Conservation (phyloP, 108 stramenopile genomes). For the Skeletonema marinoi region DNA sequence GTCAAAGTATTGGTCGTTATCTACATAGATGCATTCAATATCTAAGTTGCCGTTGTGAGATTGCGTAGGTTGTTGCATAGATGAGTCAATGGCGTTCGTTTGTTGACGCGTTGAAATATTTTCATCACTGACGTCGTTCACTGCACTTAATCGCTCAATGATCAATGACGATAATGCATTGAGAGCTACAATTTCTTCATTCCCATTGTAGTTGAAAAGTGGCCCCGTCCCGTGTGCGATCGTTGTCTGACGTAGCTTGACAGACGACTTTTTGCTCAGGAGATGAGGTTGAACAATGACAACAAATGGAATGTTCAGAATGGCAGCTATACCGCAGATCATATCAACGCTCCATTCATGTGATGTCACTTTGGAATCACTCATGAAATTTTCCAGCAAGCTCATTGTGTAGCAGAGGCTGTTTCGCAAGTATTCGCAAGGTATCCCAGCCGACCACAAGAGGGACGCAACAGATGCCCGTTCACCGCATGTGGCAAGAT, state of each 20-base stretch:
- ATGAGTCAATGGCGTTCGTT: conserved; percentile 12
- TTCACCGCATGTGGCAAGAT: conserved; percentile 50
- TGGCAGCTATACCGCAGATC: conserved; percentile 74
- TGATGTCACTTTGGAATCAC: conserved; percentile 15
- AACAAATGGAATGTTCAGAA: conserved; percentile 74
- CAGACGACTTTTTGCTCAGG: conserved; percentile 65
- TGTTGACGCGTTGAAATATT: conserved; percentile 2
- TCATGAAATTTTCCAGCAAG: conserved; percentile 43
- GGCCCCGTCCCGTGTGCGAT: conserved; percentile 12
- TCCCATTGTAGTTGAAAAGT: conserved; percentile 28
- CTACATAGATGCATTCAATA: conserved; percentile 74
- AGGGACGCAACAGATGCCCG: conserved; percentile 61
- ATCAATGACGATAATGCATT: conserved; percentile 55
- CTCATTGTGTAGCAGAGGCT: conserved; percentile 69
- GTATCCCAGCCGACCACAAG: conserved; percentile 71
- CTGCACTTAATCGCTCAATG: conserved; percentile 31
- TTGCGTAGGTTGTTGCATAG: conserved; percentile 7
- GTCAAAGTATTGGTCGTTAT: conserved; percentile 70
- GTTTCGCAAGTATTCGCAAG: conserved; percentile 77
- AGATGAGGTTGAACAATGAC: conserved; percentile 80
- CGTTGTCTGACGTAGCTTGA: conserved; percentile 61
- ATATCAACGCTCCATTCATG: conserved; percentile 62
- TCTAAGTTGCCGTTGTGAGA: conserved; percentile 25
- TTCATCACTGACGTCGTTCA: conserved; percentile 3
- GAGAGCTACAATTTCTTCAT: conserved; percentile 60